Evolutionary conservation across 2,329 filamentous ascomycete species (phyloP).

Genomic region (Microascus cirrosus): DNA sequence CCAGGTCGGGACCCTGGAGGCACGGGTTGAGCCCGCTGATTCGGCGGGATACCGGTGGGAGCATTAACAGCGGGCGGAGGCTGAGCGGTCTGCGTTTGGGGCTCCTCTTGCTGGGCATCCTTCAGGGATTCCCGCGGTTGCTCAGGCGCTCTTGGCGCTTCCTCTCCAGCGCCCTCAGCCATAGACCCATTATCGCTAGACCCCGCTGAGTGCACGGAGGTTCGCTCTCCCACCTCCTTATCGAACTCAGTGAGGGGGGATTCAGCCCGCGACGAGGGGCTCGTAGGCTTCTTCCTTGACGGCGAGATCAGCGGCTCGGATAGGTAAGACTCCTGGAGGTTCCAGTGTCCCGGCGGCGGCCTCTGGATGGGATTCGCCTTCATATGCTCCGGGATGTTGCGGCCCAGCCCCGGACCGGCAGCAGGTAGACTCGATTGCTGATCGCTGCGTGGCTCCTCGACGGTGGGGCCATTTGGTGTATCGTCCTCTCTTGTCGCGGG

Average conservation of each 20-base stretch:
- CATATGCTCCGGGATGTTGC: background rate
- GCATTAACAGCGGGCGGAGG: background rate
- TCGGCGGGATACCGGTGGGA: background rate
- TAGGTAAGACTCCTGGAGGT: constrained; percentile 42
- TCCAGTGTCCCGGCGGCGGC: constrained; percentile 36
- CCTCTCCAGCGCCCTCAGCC: background rate
- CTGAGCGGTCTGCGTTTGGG: background rate
- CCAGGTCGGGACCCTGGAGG: background rate
- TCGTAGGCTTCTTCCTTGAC: constrained; percentile 21
- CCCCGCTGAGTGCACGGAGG: background rate
- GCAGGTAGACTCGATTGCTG: background rate
- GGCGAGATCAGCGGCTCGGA: constrained; percentile 33
- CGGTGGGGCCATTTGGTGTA: background rate
- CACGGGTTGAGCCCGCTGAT: background rate
- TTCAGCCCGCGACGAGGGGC: background rate
- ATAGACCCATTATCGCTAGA: background rate
- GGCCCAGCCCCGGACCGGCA: background rate
- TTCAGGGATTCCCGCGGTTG: background rate
- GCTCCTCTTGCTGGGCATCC: background rate
- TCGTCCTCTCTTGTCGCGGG: background rate
- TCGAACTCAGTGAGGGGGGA: constrained; percentile 20
- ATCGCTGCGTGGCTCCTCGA: background rate
- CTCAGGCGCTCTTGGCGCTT: background rate
- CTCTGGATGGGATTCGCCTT: constrained; percentile 24
- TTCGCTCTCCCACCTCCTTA: constrained; percentile 33